phyloP scores from a whole-genome alignment of 2,329 filamentous ascomycete species.

The Cladosporium velox region DNA sequence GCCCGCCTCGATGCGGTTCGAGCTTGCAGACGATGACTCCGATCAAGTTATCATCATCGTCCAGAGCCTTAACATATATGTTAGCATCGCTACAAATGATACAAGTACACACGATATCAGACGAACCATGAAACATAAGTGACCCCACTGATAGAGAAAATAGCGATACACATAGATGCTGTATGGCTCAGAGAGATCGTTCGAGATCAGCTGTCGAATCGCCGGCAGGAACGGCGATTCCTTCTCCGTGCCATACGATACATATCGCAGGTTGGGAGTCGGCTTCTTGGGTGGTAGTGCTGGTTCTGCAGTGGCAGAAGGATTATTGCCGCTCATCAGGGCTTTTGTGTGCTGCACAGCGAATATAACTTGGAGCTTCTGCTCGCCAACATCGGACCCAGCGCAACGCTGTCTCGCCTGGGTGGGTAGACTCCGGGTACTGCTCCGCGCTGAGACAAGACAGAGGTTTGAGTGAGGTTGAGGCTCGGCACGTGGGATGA shows the following conservation, averaged over 20 bases:
- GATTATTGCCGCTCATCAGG: constrained; percentile 17
- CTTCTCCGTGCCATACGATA: constrained; percentile 60
- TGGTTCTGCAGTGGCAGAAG: constrained; percentile 12
- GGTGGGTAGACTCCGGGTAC: background rate
- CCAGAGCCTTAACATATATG: constrained; percentile 49
- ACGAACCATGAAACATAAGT: constrained; percentile 89
- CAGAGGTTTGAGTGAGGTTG: background rate
- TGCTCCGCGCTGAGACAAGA: background rate
- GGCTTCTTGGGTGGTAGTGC: constrained; percentile 1
- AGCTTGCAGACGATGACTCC: constrained; percentile 95
- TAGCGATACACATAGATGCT: constrained; percentile 99
- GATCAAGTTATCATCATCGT: constrained; percentile 65
- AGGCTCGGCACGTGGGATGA: constrained; percentile 7
- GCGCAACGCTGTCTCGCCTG: constrained; percentile 7
- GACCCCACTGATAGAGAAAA: constrained; percentile 95
- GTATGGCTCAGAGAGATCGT: constrained; percentile 95
- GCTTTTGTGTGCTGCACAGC: constrained; percentile 2
- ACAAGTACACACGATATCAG: background rate
- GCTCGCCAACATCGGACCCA: constrained; percentile 3
- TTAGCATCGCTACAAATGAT: constrained; percentile 1
- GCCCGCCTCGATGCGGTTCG: constrained; percentile 83
- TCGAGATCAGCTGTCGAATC: constrained; percentile 90
- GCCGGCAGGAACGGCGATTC: constrained; percentile 73
- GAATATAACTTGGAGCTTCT: background rate
- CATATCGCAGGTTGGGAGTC: constrained; percentile 50